Base-by-base conservation (phyloP, 2,329 filamentous ascomycete genomes). In the Aspergillus fischeri region DNA sequence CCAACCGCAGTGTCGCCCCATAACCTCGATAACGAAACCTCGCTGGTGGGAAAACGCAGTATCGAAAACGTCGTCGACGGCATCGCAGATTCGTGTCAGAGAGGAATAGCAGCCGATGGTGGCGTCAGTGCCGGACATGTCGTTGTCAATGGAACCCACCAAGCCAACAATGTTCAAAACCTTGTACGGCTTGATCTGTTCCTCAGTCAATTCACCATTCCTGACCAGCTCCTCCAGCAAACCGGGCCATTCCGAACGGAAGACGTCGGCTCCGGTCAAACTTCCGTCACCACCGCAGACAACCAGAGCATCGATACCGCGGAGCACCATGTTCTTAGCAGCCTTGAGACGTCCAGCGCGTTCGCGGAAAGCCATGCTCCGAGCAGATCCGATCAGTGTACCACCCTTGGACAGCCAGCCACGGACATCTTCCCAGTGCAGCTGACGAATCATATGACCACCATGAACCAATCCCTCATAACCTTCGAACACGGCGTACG, bases 1-100 rank as follows among this genome's bases (percentile, higher is more conserved):
- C 94, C 94, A 99, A 61, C 94, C 94, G 73, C 94, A 99, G 77
- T 99, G 93, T 58, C 94, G 85, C 51, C 94, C 94, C 94, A 99
- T 99, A 68, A 99, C 94, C 75, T 97, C 94, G 61, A 99, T 90
- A 56, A 99, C 92, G 75, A 99, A 99, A 42, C 94, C 94, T 67
- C 94, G 84, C 63, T 96, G 95, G 76, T 99, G 94, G 28, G 92
- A 97, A 53, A 93, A 93, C 0, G 94, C 97, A 21, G 93, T 92
- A 76, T 99, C 93, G 66, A 99, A 80, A 28, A 80, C 96, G 70
- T 92, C 93, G 78, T 99, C 94, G 57, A 99, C 91, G 70, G 93
- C 91, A 73, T 97, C 90, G 77, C 93, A 97, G 66, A 99, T 96
- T 58, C 93, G 87, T 50, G 89, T 86, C 55, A 99, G 84, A 25